Percentiles rank a stretch among this genome's conserved stretches.
Evolutionary conservation across 345 rosid genomes (phyloP).

Genomic region (Odontarrhena argentea): DNA sequence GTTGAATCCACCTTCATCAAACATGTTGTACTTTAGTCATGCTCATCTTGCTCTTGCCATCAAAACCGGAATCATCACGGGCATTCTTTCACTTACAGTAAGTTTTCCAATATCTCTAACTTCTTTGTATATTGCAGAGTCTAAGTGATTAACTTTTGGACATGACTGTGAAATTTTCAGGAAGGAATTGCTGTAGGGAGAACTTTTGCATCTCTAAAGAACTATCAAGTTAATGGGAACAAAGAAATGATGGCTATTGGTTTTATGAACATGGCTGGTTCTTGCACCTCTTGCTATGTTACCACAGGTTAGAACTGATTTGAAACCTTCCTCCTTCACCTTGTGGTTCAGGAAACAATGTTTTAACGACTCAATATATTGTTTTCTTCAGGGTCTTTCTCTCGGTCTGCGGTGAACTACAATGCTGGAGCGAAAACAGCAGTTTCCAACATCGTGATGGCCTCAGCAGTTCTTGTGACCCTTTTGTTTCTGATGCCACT

Average conservation of each 20-base stretch:
- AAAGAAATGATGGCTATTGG: constrained; percentile 99
- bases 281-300: constrained; percentile 88
- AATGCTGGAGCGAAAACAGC: constrained; percentile 93
- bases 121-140: not conserved
- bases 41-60: constrained; percentile 64
- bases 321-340: constrained; percentile 4
- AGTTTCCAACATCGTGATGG: constrained; percentile 82
- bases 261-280: constrained; percentile 93
- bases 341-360: constrained; percentile 15
- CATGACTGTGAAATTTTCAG: constrained; percentile 43
- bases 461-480: constrained; percentile 83
- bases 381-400: constrained; percentile 74
- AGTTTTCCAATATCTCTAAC: constrained; percentile 36
- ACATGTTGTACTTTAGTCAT: constrained; percentile 70
- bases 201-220: constrained; percentile 81
- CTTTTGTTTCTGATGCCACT: constrained; percentile 92
- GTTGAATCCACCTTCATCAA: constrained; percentile 87
- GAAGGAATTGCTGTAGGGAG: constrained; percentile 99
- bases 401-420: constrained; percentile 89
- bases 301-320: constrained; percentile 61
- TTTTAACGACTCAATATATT: not conserved
- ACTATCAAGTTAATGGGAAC: constrained; percentile 95
- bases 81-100: constrained; percentile 88
- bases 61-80: constrained; percentile 88
- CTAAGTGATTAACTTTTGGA: not conserved